These are phyloP conservation scores for Fusarium austroafricanum DNA, from an alignment of 2,329 filamentous ascomycete genomes.

Conservation along the genomic window DNA sequence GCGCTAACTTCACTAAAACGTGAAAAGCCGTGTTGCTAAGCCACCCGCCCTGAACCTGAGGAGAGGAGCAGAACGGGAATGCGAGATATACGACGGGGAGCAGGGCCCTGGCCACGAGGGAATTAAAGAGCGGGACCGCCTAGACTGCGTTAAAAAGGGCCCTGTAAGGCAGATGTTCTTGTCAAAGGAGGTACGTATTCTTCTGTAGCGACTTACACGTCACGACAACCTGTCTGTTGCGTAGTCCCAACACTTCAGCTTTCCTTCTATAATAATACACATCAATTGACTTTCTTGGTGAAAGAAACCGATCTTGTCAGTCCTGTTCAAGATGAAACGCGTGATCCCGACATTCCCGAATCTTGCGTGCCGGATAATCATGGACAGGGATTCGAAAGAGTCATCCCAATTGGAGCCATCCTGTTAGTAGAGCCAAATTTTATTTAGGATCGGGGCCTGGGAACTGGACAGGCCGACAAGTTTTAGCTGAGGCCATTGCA, in stretches of 20 bases:
- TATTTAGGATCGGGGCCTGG: constrained; percentile 1
- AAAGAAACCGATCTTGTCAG: constrained; percentile 9
- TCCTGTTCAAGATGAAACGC: constrained; percentile 10
- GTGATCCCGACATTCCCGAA: constrained; percentile 23
- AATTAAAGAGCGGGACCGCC: constrained; percentile 15
- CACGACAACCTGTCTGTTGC: not conserved
- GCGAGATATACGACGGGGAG: constrained; percentile 44
- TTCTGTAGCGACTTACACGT: not conserved
- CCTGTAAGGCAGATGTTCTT: constrained; percentile 12
- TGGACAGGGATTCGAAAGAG: constrained; percentile 24
- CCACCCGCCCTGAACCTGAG: constrained; percentile 25
- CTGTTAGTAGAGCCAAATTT: not conserved
- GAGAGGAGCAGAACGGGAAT: constrained; percentile 31
- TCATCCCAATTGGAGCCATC: constrained; percentile 18
- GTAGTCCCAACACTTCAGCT: not conserved
- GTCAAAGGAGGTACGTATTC: not conserved
- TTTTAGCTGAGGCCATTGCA: constrained; percentile 1
- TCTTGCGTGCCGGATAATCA: constrained; percentile 34
- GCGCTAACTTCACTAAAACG: not conserved
- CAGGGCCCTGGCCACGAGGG: constrained; percentile 16
- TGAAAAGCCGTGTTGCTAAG: constrained; percentile 30
- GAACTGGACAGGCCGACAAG: not conserved
- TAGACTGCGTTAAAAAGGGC: constrained; percentile 14
- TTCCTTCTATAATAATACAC: not conserved
- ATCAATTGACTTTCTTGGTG: not conserved